These are phyloP conservation scores for Elsinoe batatas DNA, from an alignment of 2,329 filamentous ascomycete species.

Conservation along the genomic window DNA sequence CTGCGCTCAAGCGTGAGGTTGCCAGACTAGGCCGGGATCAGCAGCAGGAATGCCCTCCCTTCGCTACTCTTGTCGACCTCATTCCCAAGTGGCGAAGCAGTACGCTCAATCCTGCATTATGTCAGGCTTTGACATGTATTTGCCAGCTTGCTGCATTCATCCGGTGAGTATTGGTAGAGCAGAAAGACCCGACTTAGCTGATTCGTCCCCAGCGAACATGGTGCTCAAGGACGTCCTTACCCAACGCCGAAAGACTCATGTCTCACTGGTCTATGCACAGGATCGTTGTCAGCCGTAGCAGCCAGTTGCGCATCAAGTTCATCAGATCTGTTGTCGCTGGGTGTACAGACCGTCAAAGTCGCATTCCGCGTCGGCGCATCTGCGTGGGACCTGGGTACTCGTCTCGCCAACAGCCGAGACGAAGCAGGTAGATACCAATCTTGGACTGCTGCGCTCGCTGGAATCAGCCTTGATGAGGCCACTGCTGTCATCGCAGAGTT, in stretches of 20 bases:
- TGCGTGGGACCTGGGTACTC: constrained; percentile 1
- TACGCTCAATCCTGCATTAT: constrained; percentile 17
- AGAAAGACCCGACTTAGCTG: background rate
- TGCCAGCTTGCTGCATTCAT: constrained; percentile 19
- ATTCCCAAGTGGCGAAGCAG: constrained; percentile 14
- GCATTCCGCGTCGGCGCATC: constrained; percentile 40
- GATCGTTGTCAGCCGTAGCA: constrained; percentile 19
- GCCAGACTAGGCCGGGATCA: constrained; percentile 14
- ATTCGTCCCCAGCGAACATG: constrained; percentile 11
- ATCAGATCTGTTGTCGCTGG: constrained; percentile 16
- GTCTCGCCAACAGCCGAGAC: constrained; percentile 1
- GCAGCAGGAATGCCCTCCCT: constrained; percentile 14
- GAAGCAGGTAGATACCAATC: constrained; percentile 6
- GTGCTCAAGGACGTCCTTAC: constrained; percentile 14
- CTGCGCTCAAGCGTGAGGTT: constrained; percentile 15
- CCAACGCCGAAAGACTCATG: constrained; percentile 15
- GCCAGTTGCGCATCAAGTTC: constrained; percentile 17
- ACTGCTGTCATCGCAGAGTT: background rate
- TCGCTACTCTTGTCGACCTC: constrained; percentile 4
- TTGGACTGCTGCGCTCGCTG: constrained; percentile 12
- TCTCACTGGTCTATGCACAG: constrained; percentile 20
- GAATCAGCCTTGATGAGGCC: constrained; percentile 3
- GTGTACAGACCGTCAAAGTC: constrained; percentile 27
- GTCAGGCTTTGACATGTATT: constrained; percentile 18
- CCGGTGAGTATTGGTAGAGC: background rate